A percentile compares a stretch with the other conserved stretches of the same genome.
phyloP scores from a whole-genome alignment of 192 early-diverging fungal genomes.

The Funneliformis geosporum region DNA sequence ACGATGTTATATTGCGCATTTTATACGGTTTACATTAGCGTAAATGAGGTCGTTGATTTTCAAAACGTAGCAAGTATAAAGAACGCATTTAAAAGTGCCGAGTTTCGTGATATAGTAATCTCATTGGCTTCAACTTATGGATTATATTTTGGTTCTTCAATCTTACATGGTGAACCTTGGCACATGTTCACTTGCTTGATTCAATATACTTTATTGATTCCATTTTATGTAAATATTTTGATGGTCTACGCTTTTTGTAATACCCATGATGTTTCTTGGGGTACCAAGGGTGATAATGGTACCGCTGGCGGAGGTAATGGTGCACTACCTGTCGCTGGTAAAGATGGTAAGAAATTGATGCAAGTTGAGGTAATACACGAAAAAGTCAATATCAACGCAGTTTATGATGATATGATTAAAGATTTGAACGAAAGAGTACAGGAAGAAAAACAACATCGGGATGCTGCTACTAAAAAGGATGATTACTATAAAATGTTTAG shows the following conservation, averaged over 20 bases:
- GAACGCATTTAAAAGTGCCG: slow-evolving; percentile 32
- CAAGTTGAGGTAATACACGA: slow-evolving; percentile 77
- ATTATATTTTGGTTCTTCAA: slow-evolving; percentile 76
- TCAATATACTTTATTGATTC: slow-evolving; percentile 87
- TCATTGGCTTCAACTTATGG: slow-evolving; percentile 82
- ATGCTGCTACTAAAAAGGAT: slow-evolving; percentile 82
- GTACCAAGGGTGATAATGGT: slow-evolving; percentile 87
- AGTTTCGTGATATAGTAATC: slow-evolving; percentile 80
- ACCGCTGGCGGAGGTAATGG: slow-evolving; percentile 61
- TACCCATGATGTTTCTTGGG: slow-evolving; percentile 95
- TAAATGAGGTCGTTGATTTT: slow-evolving; percentile 42
- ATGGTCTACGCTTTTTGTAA: slow-evolving; percentile 95
- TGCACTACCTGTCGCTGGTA: slow-evolving; percentile 67
- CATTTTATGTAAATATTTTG: slow-evolving; percentile 89
- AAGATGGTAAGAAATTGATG: slow-evolving; percentile 69
- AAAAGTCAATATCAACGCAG: slow-evolving; percentile 75
- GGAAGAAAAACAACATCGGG: slow-evolving; percentile 63
- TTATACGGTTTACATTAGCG: slow-evolving; percentile 59
- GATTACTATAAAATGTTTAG: slow-evolving; percentile 90
- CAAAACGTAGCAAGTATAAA: slow-evolving; percentile 38
- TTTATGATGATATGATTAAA: slow-evolving; percentile 78
- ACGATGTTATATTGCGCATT: slow-evolving; percentile 76
- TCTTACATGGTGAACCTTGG: slow-evolving; percentile 85
- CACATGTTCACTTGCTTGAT: slow-evolving; percentile 88
- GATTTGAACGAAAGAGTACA: slow-evolving; percentile 52